Base-by-base conservation (phyloP, 441 rosid genomes). In the Sinapis alba region DNA sequence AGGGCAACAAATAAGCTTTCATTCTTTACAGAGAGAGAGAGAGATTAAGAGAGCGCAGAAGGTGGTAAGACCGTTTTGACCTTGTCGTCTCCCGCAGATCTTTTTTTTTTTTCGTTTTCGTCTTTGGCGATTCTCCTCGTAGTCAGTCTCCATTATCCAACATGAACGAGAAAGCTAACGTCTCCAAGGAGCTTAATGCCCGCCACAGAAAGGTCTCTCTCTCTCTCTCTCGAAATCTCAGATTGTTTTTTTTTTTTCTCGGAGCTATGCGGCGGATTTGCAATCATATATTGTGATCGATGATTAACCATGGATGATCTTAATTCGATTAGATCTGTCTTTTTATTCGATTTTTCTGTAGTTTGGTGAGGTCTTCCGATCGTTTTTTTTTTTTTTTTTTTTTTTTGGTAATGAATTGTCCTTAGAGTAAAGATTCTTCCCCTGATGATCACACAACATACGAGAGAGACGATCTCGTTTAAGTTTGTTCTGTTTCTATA, bases 121-220 rank as follows among this genome's bases (percentile, higher is more conserved):
- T 63, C 53, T 74, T 65, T 10, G 53, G 74, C 64, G 74, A 62
- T 61, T 7, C 47, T 30, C 45, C 70, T 13, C 20, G 20, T 47
- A 47, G 54, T 47, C 54, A n/a, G n/a, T 47, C 57, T 74, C 53
- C 32, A n/a, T 36, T 21, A 30, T 66, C 80, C 80, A 67, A 68
- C 83, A 90, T 94, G 99, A 95, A 95, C 88, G 97, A 87, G 93
- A 95, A 94, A 93, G 99, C 99, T 61, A 88, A 78, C 90, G 99
- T 94, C 59, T 85, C 99, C 53, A 94, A 94, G 78, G 98, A 95
- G 89, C 99, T 95, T 80, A 95, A 93, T 87, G 98, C 93, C 16
- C 89, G 69, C 73, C 98, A 92, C 77, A 83, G 91, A 79, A 94
- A 90, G 96, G 99, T 92, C 45, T 24, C 57, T n/a, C 27, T 53